These are phyloP conservation scores for Noccaea caerulescens DNA, from an alignment of 345 rosid genomes.

Conservation along the genomic window DNA sequence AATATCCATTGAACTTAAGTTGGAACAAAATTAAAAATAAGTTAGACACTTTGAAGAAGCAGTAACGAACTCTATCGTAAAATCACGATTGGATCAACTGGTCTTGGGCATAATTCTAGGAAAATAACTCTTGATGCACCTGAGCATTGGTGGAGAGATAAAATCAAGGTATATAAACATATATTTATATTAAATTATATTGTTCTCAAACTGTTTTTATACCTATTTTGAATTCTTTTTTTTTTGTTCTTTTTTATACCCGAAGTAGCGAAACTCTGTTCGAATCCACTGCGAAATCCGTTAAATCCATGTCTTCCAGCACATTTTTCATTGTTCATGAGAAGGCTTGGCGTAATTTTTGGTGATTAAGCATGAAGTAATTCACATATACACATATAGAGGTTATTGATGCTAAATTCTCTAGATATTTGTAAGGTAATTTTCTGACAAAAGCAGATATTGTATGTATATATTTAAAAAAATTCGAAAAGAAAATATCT, in stretches of 20 bases:
- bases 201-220: neutral
- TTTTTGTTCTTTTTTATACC: neutral
- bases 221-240: too few species aligned
- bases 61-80: neutral
- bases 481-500: too few species aligned
- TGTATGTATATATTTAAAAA: too few species aligned
- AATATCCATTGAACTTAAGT: neutral
- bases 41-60: neutral
- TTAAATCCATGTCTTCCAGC: too few species aligned
- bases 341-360: too few species aligned
- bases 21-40: neutral
- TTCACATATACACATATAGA: too few species aligned
- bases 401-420: too few species aligned
- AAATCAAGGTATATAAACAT: constrained; percentile 22
- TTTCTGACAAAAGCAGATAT: too few species aligned
- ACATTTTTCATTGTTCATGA: too few species aligned
- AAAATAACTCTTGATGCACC: constrained; percentile 15
- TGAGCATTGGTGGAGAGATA: constrained; percentile 14
- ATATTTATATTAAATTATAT: neutral
- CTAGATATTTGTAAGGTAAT: too few species aligned
- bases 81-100: constrained; percentile 43
- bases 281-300: neutral
- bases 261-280: neutral
- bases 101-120: constrained; percentile 1
- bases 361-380: too few species aligned